A percentile compares a stretch with the other conserved stretches of the same genome.
Evolutionary conservation across 164 flowering plant genomes (phyloP).

Genomic region (Vitis cinerea): DNA sequence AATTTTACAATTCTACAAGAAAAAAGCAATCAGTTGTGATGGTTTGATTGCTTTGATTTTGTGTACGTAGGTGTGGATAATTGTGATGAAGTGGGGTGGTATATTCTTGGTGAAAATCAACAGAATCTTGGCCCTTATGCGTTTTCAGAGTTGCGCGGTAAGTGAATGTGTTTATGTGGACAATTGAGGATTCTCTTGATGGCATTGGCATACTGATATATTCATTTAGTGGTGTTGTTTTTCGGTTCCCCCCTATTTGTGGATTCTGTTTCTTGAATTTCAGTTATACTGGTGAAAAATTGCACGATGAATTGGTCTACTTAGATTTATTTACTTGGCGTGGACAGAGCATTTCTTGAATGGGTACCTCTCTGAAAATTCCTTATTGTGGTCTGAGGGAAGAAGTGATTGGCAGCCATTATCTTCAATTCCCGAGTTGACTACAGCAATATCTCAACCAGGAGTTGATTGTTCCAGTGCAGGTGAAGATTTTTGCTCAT

Average conservation of each 20-base stretch:
- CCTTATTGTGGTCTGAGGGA: slow-evolving; percentile 89
- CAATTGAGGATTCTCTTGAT: not conserved
- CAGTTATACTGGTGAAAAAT: slow-evolving; percentile 41
- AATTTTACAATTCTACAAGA: too few relatives aligned
- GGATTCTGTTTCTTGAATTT: slow-evolving; percentile 28
- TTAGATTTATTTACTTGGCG: slow-evolving; percentile 57
- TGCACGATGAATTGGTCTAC: slow-evolving; percentile 41
- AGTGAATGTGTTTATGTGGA: slow-evolving; percentile 12
- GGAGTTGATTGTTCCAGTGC: slow-evolving; percentile 25
- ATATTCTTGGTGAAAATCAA: slow-evolving; percentile 72
- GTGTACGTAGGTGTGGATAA: too few relatives aligned
- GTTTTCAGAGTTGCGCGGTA: slow-evolving; percentile 73
- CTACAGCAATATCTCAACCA: slow-evolving; percentile 19
- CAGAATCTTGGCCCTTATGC: slow-evolving; percentile 82
- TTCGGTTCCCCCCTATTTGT: not conserved
- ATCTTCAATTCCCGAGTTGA: slow-evolving; percentile 66
- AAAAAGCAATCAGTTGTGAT: too few relatives aligned
- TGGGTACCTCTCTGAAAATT: slow-evolving; percentile 63
- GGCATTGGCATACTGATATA: too few relatives aligned
- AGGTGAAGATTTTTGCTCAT: slow-evolving; percentile 22
- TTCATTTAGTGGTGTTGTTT: too few relatives aligned
- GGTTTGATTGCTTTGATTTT: too few relatives aligned
- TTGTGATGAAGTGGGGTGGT: slow-evolving; percentile 71
- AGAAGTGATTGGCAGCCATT: slow-evolving; percentile 82
- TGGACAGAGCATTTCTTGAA: slow-evolving; percentile 76